Evolutionary conservation across 805 yeast genomes (phyloP).

Genomic region (Wickerhamiella alocasiicola): DNA sequence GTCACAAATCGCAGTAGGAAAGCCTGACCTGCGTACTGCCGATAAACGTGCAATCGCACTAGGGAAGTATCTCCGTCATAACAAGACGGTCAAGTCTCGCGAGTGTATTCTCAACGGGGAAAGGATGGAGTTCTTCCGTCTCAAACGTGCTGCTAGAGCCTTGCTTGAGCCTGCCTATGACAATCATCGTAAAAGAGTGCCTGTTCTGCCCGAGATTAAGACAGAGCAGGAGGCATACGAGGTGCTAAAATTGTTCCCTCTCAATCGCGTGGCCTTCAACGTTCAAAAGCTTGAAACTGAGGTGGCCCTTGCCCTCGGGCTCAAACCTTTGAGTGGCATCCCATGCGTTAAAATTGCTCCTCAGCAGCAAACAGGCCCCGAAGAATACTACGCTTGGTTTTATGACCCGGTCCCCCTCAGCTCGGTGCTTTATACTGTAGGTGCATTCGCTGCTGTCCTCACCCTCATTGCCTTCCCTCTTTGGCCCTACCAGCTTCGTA

Average conservation of each 20-base stretch:
- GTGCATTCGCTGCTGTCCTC: conserved; percentile 53
- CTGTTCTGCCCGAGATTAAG: conserved; percentile 38
- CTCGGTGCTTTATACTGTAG: conserved; percentile 47
- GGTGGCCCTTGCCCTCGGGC: conserved; percentile 44
- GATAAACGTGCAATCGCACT: conserved; percentile 53
- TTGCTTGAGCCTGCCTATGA: conserved; percentile 61
- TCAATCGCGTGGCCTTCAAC: conserved; percentile 62
- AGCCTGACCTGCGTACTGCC: conserved; percentile 26
- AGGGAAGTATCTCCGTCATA: conserved; percentile 58
- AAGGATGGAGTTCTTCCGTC: conserved; percentile 68
- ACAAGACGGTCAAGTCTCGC: conserved; percentile 62
- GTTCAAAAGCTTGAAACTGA: conserved; percentile 56
- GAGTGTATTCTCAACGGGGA: conserved; percentile 62
- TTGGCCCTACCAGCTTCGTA: conserved; percentile 87
- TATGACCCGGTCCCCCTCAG: conserved; percentile 61
- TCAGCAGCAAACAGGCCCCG: conserved; percentile 31
- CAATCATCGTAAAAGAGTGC: conserved; percentile 31
- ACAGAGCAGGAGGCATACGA: conserved; percentile 46
- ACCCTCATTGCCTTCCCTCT: conserved; percentile 70
- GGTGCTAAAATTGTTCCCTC: conserved; percentile 54
- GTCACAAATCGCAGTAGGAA: conserved; percentile 22
- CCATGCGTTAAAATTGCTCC: conserved; percentile 31
- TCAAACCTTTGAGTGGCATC: conserved; percentile 58
- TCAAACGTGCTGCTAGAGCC: conserved; percentile 72
- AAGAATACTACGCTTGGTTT: conserved; percentile 68